Conservation (phyloP, 345 rosid genomes). For the Rhodamnia rubescens region DNA sequence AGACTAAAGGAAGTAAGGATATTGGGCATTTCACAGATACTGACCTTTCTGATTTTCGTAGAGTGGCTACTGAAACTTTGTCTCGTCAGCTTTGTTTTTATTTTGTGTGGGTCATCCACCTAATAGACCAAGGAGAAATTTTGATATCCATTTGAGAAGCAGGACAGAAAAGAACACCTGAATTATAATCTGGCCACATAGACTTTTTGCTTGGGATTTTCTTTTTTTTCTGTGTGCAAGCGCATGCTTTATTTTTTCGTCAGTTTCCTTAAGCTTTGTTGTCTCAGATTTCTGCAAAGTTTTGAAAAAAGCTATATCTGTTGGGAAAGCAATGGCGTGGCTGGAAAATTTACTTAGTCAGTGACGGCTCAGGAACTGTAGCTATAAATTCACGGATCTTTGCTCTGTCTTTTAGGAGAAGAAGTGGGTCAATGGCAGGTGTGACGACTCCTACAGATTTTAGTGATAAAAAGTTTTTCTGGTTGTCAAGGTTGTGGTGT, state of each 20-base stretch:
- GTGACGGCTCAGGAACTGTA: background rate
- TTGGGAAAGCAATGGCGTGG: background rate
- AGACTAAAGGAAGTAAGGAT: slow-evolving; percentile 54
- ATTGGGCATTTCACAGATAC: background rate
- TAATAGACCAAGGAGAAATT: background rate
- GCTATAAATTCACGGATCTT: background rate
- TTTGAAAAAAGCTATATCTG: background rate
- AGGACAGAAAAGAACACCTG: background rate
- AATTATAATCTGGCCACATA: background rate
- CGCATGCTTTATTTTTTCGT: background rate
- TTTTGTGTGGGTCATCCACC: background rate
- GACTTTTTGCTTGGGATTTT: background rate
- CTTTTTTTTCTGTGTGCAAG: background rate
- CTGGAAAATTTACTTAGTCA: background rate
- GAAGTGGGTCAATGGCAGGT: background rate
- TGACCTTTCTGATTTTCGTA: background rate
- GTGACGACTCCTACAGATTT: background rate
- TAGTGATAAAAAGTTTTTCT: background rate
- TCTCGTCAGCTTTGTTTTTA: background rate
- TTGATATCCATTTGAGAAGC: background rate
- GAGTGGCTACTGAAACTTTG: background rate
- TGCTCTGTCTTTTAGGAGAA: background rate
- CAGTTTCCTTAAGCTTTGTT: background rate
- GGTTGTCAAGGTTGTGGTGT: background rate
- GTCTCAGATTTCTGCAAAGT: background rate